Base-by-base conservation (phyloP, 116 monocot species). In the Cymodocea nodosa region DNA sequence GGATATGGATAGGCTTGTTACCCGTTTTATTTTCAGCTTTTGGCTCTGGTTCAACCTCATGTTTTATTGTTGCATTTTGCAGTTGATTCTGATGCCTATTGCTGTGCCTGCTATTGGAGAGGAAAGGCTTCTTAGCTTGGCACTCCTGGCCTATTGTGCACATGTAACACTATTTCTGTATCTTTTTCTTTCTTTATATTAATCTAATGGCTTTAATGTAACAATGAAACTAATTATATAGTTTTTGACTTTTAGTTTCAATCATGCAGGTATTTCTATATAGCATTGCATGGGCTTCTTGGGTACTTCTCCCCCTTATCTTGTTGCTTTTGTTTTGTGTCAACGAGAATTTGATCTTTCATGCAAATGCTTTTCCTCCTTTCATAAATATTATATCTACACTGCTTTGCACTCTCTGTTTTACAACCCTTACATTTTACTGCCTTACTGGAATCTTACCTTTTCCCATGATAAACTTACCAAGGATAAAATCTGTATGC, bases 251-350 rank as follows among this genome's bases (percentile, higher is more conserved):
- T 70, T 39, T 73, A 65, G 19, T 80, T 25, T 58, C 10, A 66
- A 60, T 75, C 23, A 51, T 79, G 70, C 86, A 98, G 97, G 64
- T 91, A 59, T 84, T 98, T 68, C 70, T 88, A 20, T 89, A 84
- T 50, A 91, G 97, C 75, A 74, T 98, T 49, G 71, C 97, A 39
- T 98, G 97, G 97, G 73, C 85, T 30, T 82, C 76, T 25, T 91
- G 91, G 88, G 97, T 97, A 90, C 35, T 66, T 66, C 34, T 34
- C 34, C 12, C 20, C 10, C 11, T 49, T 50, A 12, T 64, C 5
- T 64, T 25, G 2, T 60, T 34, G 34, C 49, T 48, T 63, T 61
- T 35, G n/a, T n/a, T 61, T 4, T 17, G 4, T 61, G 61, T 4
- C 25, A 36, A 61, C 35, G 34, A 6, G 23, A 15, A 30, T 13